A percentile compares a stretch with the other conserved stretches of the same genome.
Evolutionary conservation across 2,329 filamentous ascomycete species (phyloP).

Genomic region (Albophoma yamanashiensis): DNA sequence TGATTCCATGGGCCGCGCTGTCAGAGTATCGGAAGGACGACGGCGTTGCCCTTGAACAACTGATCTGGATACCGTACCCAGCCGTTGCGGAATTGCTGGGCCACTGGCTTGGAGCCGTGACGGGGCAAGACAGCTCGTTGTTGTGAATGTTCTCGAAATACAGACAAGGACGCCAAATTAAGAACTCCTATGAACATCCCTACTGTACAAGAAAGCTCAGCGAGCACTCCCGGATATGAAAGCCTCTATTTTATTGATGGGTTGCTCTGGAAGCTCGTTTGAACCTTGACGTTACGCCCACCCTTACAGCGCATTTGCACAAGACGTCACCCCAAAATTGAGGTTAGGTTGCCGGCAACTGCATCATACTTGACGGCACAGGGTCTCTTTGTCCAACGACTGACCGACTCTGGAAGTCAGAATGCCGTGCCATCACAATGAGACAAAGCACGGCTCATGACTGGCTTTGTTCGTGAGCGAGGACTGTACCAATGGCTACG

Average conservation of each 20-base stretch:
- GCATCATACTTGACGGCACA: neutral
- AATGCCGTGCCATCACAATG: neutral
- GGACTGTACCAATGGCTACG: neutral
- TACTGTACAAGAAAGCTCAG: no score
- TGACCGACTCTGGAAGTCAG: neutral
- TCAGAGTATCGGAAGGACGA: neutral
- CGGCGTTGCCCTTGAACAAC: neutral
- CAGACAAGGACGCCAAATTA: neutral
- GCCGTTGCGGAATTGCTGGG: neutral
- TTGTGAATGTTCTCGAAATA: neutral
- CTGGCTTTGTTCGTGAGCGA: neutral
- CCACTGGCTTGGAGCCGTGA: neutral
- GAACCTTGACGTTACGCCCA: neutral
- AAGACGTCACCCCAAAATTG: neutral
- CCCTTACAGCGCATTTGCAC: neutral
- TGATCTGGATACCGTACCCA: neutral
- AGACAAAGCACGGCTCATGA: neutral
- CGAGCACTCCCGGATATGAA: neutral
- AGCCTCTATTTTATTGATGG: neutral
- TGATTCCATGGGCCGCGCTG: slow-evolving; percentile 3
- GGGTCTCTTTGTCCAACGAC: neutral
- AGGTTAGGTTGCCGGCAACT: neutral
- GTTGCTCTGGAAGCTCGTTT: neutral
- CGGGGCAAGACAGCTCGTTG: neutral
- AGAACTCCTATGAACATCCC: neutral